These are phyloP conservation scores for Helianthus tuberosus DNA, from an alignment of 129 eudicot species.

Conservation along the genomic window DNA sequence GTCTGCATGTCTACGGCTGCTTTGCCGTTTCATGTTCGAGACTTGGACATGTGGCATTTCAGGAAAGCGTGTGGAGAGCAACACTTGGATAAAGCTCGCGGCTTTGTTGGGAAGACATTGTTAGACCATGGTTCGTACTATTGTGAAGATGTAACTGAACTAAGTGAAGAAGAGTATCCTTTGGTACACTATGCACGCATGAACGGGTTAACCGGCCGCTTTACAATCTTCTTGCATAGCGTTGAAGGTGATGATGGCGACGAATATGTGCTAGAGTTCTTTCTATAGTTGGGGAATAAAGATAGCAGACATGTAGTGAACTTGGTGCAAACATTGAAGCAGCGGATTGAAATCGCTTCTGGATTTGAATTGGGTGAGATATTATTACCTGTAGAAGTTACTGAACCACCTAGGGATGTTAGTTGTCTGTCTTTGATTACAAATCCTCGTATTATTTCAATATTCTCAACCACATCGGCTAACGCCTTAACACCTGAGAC, in stretches of 20 bases:
- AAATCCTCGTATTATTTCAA: not conserved
- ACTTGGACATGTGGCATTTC: constrained; percentile 10
- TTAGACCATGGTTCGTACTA: constrained; percentile 6
- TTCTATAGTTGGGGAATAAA: not conserved
- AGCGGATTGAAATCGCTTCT: not conserved
- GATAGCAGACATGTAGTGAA: not conserved
- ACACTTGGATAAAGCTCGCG: not conserved
- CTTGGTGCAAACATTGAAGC: constrained; percentile 17
- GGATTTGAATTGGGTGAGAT: constrained; percentile 15
- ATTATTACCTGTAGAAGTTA: not conserved
- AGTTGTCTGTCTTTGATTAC: not conserved
- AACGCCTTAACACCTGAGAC: not conserved
- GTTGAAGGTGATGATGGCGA: not conserved
- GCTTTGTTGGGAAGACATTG: constrained; percentile 16
- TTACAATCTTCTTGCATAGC: constrained; percentile 16
- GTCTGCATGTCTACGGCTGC: constrained; percentile 2
- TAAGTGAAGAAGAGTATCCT: constrained; percentile 20
- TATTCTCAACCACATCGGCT: not conserved
- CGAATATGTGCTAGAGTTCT: not conserved
- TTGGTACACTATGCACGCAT: constrained; percentile 11
- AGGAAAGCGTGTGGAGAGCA: constrained; percentile 7
- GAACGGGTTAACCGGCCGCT: constrained; percentile 4
- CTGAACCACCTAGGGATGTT: not conserved
- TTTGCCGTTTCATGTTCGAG: constrained; percentile 13
- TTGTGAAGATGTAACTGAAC: constrained; percentile 1